phyloP scores from a whole-genome alignment of 2,329 filamentous ascomycete species.

The Fusarium sacchari region DNA sequence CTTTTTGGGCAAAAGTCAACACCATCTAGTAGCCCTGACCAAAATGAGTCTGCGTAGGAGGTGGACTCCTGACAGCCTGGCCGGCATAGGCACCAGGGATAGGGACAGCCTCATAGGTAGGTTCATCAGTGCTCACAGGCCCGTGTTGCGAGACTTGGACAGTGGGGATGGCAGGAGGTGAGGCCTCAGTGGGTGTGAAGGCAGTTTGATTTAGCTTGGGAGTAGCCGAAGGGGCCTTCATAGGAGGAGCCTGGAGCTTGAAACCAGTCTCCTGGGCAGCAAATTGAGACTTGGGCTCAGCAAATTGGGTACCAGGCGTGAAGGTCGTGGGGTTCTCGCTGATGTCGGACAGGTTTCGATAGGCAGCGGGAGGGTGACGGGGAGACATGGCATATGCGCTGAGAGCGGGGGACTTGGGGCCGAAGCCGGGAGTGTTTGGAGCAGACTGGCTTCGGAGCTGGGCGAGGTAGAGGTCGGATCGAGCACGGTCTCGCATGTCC shows the following conservation, averaged over 20 bases:
- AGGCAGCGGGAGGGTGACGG: slow-evolving; percentile 67
- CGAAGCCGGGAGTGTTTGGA: slow-evolving; percentile 92
- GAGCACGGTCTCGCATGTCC: slow-evolving; percentile 92
- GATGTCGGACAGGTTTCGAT: slow-evolving; percentile 61
- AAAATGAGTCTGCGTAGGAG: slow-evolving; percentile 57
- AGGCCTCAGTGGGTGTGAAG: slow-evolving; percentile 64
- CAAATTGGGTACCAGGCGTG: slow-evolving; percentile 65
- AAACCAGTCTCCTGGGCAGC: slow-evolving; percentile 70
- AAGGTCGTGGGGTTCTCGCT: slow-evolving; percentile 60
- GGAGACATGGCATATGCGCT: slow-evolving; percentile 65
- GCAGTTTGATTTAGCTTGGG: slow-evolving; percentile 72
- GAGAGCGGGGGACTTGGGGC: slow-evolving; percentile 69
- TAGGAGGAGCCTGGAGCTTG: slow-evolving; percentile 85
- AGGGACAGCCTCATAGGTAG: slow-evolving; percentile 84
- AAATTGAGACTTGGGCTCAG: slow-evolving; percentile 72
- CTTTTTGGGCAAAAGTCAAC: neutral
- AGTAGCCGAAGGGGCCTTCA: slow-evolving; percentile 80
- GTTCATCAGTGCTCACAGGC: slow-evolving; percentile 79
- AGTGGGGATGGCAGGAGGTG: slow-evolving; percentile 46
- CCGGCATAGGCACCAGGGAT: slow-evolving; percentile 86
- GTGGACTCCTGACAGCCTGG: slow-evolving; percentile 63
- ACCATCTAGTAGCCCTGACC: slow-evolving; percentile 44
- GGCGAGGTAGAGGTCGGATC: slow-evolving; percentile 93
- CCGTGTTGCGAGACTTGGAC: slow-evolving; percentile 71
- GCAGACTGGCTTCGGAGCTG: slow-evolving; percentile 86